Conservation (phyloP, 2,329 filamentous ascomycete species). For the Exophiala sp. region DNA sequence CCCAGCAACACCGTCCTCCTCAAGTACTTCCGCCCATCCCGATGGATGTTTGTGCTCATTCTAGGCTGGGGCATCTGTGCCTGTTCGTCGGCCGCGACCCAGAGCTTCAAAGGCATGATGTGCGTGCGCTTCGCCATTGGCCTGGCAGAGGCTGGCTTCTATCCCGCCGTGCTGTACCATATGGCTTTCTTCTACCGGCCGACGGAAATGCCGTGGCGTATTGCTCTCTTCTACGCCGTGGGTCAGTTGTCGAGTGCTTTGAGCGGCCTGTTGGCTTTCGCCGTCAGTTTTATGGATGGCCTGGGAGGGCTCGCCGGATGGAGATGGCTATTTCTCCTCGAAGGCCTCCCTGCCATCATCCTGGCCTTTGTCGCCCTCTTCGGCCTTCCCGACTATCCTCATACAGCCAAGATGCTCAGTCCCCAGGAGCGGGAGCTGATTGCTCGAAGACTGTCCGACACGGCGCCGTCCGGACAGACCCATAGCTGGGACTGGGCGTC, state of each 20-base stretch:
- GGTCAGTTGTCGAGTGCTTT: conserved; percentile 57
- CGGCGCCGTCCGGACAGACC: conserved; percentile 13
- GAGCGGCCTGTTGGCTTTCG: conserved; percentile 53
- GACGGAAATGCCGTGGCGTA: conserved; percentile 50
- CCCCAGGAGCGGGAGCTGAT: conserved; percentile 29
- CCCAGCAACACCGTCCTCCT: conserved; percentile 18
- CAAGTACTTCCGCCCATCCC: conserved; percentile 16
- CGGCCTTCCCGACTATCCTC: conserved; percentile 19
- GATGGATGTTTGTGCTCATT: conserved; percentile 22
- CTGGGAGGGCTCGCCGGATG: conserved; percentile 51
- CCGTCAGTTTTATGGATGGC: conserved; percentile 54
- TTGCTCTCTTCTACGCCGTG: conserved; percentile 54
- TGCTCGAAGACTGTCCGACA: conserved; percentile 31
- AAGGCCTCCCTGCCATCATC: conserved; percentile 40
- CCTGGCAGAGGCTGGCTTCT: conserved; percentile 43
- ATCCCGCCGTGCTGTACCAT: conserved; percentile 49
- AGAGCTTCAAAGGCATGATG: conserved; percentile 26
- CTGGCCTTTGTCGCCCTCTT: conserved; percentile 27
- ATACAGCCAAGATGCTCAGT: conserved; percentile 28
- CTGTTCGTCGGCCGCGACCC: conserved; percentile 17
- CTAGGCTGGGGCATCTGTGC: conserved; percentile 26
- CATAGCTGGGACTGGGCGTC: conserved; percentile 28
- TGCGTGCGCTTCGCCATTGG: conserved; percentile 31
- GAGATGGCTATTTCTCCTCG: conserved; percentile 56
- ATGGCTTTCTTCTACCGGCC: conserved; percentile 63